These are phyloP conservation scores for Candida manassasensis DNA, from an alignment of 805 yeast genomes.

Conservation along the genomic window DNA sequence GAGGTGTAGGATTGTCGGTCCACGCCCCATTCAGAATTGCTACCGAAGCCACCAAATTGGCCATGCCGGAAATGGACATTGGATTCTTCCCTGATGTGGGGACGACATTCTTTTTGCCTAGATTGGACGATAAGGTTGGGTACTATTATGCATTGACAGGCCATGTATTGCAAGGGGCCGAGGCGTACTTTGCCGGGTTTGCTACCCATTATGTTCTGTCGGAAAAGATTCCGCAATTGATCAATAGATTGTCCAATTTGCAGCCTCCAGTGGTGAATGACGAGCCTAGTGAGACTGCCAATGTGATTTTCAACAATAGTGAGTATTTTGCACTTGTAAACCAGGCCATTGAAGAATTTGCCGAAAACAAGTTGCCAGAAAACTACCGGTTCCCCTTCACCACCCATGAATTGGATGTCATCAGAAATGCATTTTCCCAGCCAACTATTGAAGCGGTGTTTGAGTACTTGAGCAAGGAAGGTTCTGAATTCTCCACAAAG, in stretches of 20 bases:
- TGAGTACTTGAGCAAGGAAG: slow-evolving; percentile 46
- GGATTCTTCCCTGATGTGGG: slow-evolving; percentile 98
- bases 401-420: slow-evolving; percentile 51
- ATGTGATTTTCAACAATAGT: slow-evolving; percentile 17
- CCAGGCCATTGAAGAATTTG: slow-evolving; percentile 72
- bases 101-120: slow-evolving; percentile 81
- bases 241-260: slow-evolving; percentile 60
- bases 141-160: slow-evolving; percentile 86
- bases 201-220: slow-evolving; percentile 88
- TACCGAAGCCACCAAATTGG: slow-evolving; percentile 85
- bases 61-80: slow-evolving; percentile 98
- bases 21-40: slow-evolving; percentile 92
- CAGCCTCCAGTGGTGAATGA: slow-evolving; percentile 38
- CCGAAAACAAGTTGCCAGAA: slow-evolving; percentile 56
- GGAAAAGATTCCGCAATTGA: slow-evolving; percentile 56
- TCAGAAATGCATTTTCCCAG: slow-evolving; percentile 64
- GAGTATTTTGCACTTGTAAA: slow-evolving; percentile 58
- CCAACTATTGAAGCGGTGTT: slow-evolving; percentile 52
- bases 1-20: slow-evolving; percentile 89
- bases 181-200: slow-evolving; percentile 76
- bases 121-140: slow-evolving; percentile 78
- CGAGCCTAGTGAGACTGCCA: slow-evolving; percentile 17
- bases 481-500: slow-evolving; percentile 60
- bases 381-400: slow-evolving; percentile 57
- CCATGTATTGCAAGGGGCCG: slow-evolving; percentile 68